Conservation (phyloP, 257 asterid species). For the Haberlea rhodopensis region DNA sequence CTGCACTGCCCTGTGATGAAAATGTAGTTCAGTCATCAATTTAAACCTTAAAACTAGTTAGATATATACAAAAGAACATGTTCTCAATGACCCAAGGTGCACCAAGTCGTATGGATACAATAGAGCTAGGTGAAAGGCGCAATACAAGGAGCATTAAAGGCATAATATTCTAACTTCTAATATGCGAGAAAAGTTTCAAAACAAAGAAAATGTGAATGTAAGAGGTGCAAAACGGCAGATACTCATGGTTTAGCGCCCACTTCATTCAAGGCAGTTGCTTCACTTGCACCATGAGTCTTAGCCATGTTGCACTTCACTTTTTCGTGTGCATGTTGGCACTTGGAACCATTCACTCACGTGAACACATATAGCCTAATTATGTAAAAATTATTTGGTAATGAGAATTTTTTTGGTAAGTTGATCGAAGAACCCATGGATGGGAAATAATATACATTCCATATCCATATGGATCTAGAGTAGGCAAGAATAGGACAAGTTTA, state of each 20-base stretch:
- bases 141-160: neutral
- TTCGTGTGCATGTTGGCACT: neutral
- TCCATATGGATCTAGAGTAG: neutral
- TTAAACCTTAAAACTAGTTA: neutral
- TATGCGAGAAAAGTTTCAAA: neutral
- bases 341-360: neutral
- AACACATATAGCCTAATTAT: neutral
- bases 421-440: neutral
- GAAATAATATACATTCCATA: neutral
- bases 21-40: slow-evolving; percentile 8
- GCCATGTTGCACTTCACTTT: neutral
- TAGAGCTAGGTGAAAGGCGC: neutral
- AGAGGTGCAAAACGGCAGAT: neutral
- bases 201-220: neutral
- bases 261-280: too few species aligned
- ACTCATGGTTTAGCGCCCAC: neutral
- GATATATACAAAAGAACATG: neutral
- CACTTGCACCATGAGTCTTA: neutral
- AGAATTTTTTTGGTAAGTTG: neutral
- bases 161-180: too few species aligned
- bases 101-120: neutral
- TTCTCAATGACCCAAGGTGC: neutral
- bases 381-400: neutral
- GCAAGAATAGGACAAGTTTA: neutral
- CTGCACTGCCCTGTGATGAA: slow-evolving; percentile 72